phyloP scores from a whole-genome alignment of 2,329 filamentous ascomycete genomes.

The Mycosphaerella sp. region DNA sequence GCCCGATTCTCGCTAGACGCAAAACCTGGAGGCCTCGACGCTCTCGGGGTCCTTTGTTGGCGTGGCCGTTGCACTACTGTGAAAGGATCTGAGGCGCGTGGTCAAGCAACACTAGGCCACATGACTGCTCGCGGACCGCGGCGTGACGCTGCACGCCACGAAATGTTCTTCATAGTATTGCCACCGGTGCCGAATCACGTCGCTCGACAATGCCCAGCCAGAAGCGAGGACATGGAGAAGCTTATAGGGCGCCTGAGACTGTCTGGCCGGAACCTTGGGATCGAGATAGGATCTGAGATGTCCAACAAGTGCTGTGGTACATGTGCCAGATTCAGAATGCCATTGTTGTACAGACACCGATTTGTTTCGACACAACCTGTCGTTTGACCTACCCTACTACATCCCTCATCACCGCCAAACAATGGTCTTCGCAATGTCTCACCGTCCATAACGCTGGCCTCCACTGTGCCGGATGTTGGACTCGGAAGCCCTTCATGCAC shows the following conservation, averaged over 20 bases:
- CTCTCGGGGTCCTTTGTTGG: constrained; percentile 18
- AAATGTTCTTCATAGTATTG: background rate
- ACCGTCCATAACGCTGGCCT: background rate
- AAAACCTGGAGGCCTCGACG: too few species aligned
- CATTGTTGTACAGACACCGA: constrained; percentile 1
- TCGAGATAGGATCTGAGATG: background rate
- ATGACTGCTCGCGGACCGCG: background rate
- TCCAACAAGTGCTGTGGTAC: background rate
- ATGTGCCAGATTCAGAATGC: constrained; percentile 1
- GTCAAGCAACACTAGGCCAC: constrained; percentile 1
- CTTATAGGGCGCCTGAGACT: constrained; percentile 9
- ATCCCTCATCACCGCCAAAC: background rate
- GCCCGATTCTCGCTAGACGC: too few species aligned
- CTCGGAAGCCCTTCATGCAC: constrained; percentile 12
- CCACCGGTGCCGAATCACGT: constrained; percentile 1
- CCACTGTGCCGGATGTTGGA: constrained; percentile 8
- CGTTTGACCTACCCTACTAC: too few species aligned
- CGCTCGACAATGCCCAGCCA: constrained; percentile 9
- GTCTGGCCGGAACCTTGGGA: constrained; percentile 7
- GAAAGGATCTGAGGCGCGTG: constrained; percentile 4
- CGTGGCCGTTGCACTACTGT: constrained; percentile 7
- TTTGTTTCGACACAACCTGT: background rate
- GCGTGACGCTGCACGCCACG: constrained; percentile 1
- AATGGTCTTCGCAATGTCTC: background rate
- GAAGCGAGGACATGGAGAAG: constrained; percentile 3